A percentile compares a stretch with the other conserved stretches of the same genome.
Evolutionary conservation across 768 basidiomycete species (phyloP).

Genomic region (Lanmaoa rubissima): DNA sequence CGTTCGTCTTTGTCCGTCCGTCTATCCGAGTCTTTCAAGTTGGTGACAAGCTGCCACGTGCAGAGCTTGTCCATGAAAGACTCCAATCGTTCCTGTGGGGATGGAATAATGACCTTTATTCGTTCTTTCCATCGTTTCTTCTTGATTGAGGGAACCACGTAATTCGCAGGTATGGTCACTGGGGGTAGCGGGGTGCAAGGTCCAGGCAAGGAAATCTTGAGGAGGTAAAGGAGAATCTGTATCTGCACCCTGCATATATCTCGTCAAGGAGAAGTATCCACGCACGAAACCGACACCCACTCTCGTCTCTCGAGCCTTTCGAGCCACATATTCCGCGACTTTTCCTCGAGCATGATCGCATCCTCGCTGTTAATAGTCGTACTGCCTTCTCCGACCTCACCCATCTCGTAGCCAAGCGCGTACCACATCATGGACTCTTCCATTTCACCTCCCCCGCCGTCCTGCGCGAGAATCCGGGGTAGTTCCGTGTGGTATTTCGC

Average conservation of each 20-base stretch:
- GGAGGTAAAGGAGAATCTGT: slow-evolving; percentile 68
- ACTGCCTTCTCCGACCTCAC: slow-evolving; percentile 32
- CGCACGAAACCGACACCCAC: slow-evolving; percentile 35
- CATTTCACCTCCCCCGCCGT: slow-evolving; percentile 57
- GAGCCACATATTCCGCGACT: slow-evolving; percentile 57
- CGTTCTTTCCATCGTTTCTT: slow-evolving; percentile 28
- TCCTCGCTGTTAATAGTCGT: slow-evolving; percentile 19
- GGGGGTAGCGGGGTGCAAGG: slow-evolving; percentile 32
- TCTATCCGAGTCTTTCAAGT: slow-evolving; percentile 37
- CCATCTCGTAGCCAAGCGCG: slow-evolving; percentile 55
- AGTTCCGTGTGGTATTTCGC: slow-evolving; percentile 69
- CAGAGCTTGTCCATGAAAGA: slow-evolving; percentile 77
- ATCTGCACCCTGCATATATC: slow-evolving; percentile 57
- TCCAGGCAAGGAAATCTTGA: slow-evolving; percentile 62
- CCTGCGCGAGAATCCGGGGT: slow-evolving; percentile 54
- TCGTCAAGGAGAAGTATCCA: slow-evolving; percentile 5
- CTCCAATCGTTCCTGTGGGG: slow-evolving; percentile 56
- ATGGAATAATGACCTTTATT: slow-evolving; percentile 22
- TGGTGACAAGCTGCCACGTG: slow-evolving; percentile 63
- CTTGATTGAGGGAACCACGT: slow-evolving; percentile 30
- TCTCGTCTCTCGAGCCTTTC: slow-evolving; percentile 69
- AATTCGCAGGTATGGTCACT: slow-evolving; percentile 23
- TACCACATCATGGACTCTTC: slow-evolving; percentile 83
- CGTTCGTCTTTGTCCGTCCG: slow-evolving; percentile 31
- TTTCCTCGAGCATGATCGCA: slow-evolving; percentile 41